Evolutionary conservation across 2,329 filamentous ascomycete genomes (phyloP), one percentile per base, ranked within the genome.

Genomic region (Cadophora malorum): DNA sequence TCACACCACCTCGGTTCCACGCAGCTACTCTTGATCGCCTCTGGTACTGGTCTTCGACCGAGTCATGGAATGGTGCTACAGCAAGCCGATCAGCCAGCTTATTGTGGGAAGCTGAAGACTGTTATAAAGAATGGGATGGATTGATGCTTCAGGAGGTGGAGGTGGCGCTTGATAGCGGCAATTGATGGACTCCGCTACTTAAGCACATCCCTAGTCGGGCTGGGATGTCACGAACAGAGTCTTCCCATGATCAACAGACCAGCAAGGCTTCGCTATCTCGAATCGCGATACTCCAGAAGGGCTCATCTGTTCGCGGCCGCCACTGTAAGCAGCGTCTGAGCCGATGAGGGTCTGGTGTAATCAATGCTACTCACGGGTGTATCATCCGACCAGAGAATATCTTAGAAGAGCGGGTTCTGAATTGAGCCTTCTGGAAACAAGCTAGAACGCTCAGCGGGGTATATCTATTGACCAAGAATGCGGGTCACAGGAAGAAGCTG

Each of bases 401-500:
- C 5, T 21, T 28, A 5, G 5, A 28, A 28, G 28, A 28, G 28
- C 28, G 28, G 28, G 3, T 28, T 28, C 8, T 41, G 10, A 28
- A 41, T 25, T 16, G 56, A 25, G 35, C 14, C 19, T 59, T 59
- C 21, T 59, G 56, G 56, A 59, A 59, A n/a, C n/a, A 41, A 28
- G 33, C 56, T 19, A 59, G 56, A 59, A 59, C 33, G 4, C 10
- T 21, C 28, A 58, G 55, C 33, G 55, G 55, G 55, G 55, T 23
- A 31, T 56, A 16, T 23, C 19, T 38, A 1, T 38, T 33, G 16
- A 25, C 33, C 31, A 10, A 31, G 35, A 38, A 41, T 38, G n/a
- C 9, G 33, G 33, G 19, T 58, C 35, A 9, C 23, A 38, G 50
- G 8, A 6, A 19, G 31, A 41, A 25, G 31, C 31, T 58, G 41